phyloP scores from a whole-genome alignment of 805 yeast genomes.

The Komagataella pastoris region DNA sequence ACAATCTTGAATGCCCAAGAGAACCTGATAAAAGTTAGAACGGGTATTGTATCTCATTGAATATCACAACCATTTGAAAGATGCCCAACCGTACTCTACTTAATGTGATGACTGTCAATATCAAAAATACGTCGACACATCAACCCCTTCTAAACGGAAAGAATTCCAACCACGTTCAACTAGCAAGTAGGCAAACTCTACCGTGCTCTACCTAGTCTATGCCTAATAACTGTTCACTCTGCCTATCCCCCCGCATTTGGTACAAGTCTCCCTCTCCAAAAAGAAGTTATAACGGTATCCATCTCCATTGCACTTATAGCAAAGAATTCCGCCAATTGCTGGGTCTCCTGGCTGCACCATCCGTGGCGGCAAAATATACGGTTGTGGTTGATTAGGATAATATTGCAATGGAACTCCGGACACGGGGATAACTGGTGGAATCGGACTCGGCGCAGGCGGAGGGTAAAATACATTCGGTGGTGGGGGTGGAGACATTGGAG shows the following conservation, averaged over 20 bases:
- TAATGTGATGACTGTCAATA: no score
- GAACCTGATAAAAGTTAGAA: no score
- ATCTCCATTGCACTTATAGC: constrained; percentile 61
- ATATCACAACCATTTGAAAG: no score
- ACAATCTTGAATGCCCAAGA: no score
- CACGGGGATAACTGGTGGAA: constrained; percentile 9
- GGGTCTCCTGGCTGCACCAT: constrained; percentile 71
- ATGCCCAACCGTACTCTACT: no score
- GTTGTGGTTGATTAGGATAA: background rate
- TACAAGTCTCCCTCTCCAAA: constrained; percentile 49
- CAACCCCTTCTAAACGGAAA: no score
- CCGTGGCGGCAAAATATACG: constrained; percentile 15
- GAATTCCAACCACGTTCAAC: no score
- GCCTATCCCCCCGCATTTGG: constrained; percentile 57
- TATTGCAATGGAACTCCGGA: constrained; percentile 1
- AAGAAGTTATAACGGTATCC: constrained; percentile 39
- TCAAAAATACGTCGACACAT: no score
- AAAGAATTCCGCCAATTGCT: constrained; percentile 53
- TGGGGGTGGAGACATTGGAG: constrained; percentile 1
- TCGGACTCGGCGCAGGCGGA: constrained; percentile 12
- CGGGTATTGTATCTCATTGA: no score
- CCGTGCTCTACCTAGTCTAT: no score
- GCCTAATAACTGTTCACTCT: constrained; percentile 18
- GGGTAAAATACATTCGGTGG: constrained; percentile 11
- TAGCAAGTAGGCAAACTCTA: no score